Percentiles rank a stretch among this genome's conserved stretches.
phyloP scores from a whole-genome alignment of 192 early-diverging fungal species.

The Podila horticola region DNA sequence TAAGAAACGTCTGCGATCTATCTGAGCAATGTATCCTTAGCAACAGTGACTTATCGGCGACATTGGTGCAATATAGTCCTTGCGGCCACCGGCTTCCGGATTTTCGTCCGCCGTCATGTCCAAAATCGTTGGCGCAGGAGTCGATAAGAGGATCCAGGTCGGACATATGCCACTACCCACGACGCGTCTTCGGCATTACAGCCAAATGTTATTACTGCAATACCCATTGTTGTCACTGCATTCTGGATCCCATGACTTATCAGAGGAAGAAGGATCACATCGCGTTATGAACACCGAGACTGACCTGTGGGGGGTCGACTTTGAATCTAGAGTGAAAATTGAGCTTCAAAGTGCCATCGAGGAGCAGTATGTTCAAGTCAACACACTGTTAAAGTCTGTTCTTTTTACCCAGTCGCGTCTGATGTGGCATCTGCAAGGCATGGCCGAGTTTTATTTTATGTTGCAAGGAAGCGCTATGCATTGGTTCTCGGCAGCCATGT shows the following conservation, averaged over 20 bases:
- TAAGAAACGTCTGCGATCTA: background rate
- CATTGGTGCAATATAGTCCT: background rate
- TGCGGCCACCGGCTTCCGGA: background rate
- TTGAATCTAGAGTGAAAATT: conserved; percentile 20
- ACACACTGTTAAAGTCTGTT: conserved; percentile 26
- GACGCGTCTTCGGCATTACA: background rate
- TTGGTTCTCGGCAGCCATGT: conserved; percentile 17
- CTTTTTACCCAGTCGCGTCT: conserved; percentile 17
- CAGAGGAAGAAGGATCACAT: background rate
- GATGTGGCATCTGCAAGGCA: conserved; percentile 37
- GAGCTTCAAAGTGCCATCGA: conserved; percentile 18
- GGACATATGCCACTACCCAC: background rate
- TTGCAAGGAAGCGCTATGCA: conserved; percentile 45
- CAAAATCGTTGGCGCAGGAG: background rate
- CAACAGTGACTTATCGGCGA: background rate
- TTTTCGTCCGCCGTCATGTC: background rate
- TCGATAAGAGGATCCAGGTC: background rate
- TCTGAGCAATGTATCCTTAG: too few relatives aligned
- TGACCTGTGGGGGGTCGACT: background rate
- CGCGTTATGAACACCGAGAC: background rate
- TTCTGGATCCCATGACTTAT: background rate
- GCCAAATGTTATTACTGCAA: background rate
- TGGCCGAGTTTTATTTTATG: conserved; percentile 50
- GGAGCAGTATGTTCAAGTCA: conserved; percentile 18
- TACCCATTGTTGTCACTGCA: conserved; percentile 7